phyloP scores from a whole-genome alignment of 345 rosid genomes.

The Ricinus communis region DNA sequence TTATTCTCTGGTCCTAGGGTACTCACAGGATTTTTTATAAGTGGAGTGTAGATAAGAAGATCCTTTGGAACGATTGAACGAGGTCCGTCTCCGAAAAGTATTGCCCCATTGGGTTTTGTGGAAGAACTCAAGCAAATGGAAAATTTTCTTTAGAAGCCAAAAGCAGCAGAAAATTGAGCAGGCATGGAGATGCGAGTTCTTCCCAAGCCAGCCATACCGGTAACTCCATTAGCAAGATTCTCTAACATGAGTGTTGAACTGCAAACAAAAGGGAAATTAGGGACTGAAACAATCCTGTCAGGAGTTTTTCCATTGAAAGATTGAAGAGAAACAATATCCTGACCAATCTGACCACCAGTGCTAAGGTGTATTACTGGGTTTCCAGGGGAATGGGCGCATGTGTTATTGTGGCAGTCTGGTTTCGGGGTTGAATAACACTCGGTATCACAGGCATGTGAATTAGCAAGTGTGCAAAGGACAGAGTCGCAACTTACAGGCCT shows the following conservation, averaged over 20 bases:
- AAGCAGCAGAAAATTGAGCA: slow-evolving; percentile 12
- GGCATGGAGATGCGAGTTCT: slow-evolving; percentile 17
- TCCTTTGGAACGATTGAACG: background rate
- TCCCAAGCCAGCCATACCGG: slow-evolving; percentile 25
- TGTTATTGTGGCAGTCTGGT: slow-evolving; percentile 23
- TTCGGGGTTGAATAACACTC: slow-evolving; percentile 5
- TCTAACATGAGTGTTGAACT: background rate
- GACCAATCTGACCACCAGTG: slow-evolving; percentile 8
- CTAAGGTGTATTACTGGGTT: background rate
- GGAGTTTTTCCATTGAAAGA: slow-evolving; percentile 6
- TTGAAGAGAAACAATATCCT: slow-evolving; percentile 16
- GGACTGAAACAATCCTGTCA: background rate
- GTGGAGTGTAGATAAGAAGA: slow-evolving; percentile 12
- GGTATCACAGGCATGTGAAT: background rate
- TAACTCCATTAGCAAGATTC: slow-evolving; percentile 21
- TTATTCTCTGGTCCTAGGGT: background rate
- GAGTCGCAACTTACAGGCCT: slow-evolving; percentile 13
- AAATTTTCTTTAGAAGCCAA: slow-evolving; percentile 15
- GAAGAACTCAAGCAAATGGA: slow-evolving; percentile 18
- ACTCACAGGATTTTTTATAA: slow-evolving; percentile 9
- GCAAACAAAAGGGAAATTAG: slow-evolving; percentile 4
- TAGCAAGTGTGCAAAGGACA: slow-evolving; percentile 7
- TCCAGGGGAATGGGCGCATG: background rate
- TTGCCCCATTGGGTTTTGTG: background rate
- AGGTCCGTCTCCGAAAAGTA: slow-evolving; percentile 10